Evolutionary conservation across 208 protist species (phyloP).

Genomic region (Acanthamoeba triangularis): DNA sequence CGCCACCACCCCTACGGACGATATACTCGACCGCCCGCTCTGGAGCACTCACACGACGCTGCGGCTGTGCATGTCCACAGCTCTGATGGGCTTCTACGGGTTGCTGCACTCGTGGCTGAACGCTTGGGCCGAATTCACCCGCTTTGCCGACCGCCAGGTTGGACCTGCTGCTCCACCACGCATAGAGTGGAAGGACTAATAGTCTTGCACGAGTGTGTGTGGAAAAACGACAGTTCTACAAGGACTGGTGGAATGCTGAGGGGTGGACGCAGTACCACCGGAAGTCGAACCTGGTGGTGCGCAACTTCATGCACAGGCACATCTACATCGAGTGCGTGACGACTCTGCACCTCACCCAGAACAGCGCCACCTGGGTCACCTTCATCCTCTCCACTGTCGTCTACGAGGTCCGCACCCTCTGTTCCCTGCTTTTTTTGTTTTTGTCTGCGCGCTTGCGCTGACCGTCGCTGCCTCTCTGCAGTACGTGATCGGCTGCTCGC

Average conservation of each 20-base stretch:
- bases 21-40: too few relatives aligned
- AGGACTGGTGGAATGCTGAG: conserved; percentile 70
- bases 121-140: conserved; percentile 67
- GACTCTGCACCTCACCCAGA: conserved; percentile 38
- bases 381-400: conserved; percentile 55
- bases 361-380: conserved; percentile 67
- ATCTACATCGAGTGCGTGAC: conserved; percentile 54
- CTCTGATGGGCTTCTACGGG: conserved; percentile 75
- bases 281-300: conserved; percentile 73
- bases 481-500: conserved; percentile 43
- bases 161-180: too few relatives aligned
- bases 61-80: too few relatives aligned
- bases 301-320: conserved; percentile 73
- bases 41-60: not conserved
- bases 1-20: too few relatives aligned
- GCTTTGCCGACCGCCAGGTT: conserved; percentile 74
- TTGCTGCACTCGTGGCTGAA: conserved; percentile 67
- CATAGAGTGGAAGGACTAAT: too few relatives aligned
- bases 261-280: conserved; percentile 67
- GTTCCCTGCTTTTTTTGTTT: too few relatives aligned
- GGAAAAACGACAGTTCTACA: too few relatives aligned
- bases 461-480: not conserved
- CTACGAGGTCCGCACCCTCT: conserved; percentile 19
- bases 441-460: too few relatives aligned
- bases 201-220: too few relatives aligned